These are phyloP conservation scores for Pseudozyma tsukubaensis DNA, from an alignment of 1,284 basidiomycete genomes.

Conservation along the genomic window DNA sequence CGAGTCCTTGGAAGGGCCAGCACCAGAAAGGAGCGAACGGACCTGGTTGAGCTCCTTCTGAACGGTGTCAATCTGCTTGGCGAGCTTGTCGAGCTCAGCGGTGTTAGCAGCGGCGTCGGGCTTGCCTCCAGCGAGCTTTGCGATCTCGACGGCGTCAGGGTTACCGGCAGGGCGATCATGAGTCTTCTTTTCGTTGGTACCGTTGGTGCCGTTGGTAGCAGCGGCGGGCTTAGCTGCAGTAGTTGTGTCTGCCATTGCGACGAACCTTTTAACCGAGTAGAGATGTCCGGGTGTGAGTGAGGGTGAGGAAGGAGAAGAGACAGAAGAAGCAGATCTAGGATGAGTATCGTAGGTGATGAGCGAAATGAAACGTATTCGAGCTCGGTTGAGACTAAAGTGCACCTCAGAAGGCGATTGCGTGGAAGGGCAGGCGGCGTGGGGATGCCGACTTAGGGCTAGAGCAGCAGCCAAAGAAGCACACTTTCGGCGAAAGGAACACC, in stretches of 20 bases:
- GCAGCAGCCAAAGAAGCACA: conserved; percentile 7
- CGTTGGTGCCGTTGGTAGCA: conserved; percentile 12
- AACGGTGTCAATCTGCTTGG: conserved; percentile 59
- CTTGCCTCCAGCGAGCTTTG: conserved; percentile 64
- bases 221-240: conserved; percentile 8
- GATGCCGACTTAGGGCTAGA: conserved; percentile 11
- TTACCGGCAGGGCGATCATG: conserved; percentile 46
- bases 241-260: conserved; percentile 43
- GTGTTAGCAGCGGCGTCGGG: conserved; percentile 63
- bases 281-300: not conserved
- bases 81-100: conserved; percentile 62
- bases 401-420: conserved; percentile 19
- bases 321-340: not conserved
- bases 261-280: conserved; percentile 9
- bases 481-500: not conserved
- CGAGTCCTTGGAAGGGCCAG: conserved; percentile 59
- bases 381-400: too few species aligned
- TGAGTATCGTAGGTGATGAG: too few species aligned
- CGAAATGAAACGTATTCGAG: too few species aligned
- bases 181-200: conserved; percentile 17
- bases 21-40: conserved; percentile 74
- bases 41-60: conserved; percentile 73
- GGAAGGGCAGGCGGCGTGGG: conserved; percentile 18
- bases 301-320: not conserved
- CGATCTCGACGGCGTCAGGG: conserved; percentile 60